These are phyloP conservation scores for Blastobotrys niveus DNA, from an alignment of 1,139 yeast species.

Conservation along the genomic window DNA sequence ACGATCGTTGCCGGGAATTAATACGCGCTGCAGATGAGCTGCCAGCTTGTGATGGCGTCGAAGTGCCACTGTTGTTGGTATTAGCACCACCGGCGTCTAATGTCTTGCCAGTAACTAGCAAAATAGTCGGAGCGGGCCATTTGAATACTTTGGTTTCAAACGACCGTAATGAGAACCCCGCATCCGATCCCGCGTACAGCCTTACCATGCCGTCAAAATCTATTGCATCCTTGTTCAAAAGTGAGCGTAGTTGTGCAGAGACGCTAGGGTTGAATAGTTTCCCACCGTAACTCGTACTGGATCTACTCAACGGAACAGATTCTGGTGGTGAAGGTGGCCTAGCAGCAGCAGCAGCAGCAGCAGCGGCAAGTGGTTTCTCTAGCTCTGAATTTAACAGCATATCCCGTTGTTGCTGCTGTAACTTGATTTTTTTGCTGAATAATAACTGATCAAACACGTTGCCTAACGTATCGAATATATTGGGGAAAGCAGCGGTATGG, in stretches of 20 bases:
- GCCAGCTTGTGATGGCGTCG: too few relatives aligned
- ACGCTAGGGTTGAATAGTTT: constrained; percentile 4
- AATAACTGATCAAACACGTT: constrained; percentile 26
- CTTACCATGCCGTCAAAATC: constrained; percentile 43
- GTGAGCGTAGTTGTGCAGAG: constrained; percentile 31
- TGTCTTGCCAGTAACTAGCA: constrained; percentile 61
- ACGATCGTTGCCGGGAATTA: constrained; percentile 7
- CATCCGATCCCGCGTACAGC: constrained; percentile 65
- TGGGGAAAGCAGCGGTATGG: constrained; percentile 21
- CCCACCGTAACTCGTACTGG: neutral
- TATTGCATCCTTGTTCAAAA: constrained; percentile 22
- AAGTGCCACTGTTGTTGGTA: constrained; percentile 5
- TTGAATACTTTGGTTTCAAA: constrained; percentile 78
- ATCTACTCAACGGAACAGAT: neutral
- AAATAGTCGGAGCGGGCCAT: constrained; percentile 82
- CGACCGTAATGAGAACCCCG: constrained; percentile 84
- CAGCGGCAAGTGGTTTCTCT: neutral
- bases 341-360: too few relatives aligned
- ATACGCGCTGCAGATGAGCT: too few relatives aligned
- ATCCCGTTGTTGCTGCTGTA: constrained; percentile 9
- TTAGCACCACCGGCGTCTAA: constrained; percentile 20
- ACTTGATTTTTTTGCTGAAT: constrained; percentile 28
- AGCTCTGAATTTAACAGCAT: constrained; percentile 3
- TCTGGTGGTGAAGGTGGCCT: neutral
- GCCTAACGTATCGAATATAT: constrained; percentile 25